phyloP scores from a whole-genome alignment of 164 flowering plant genomes.

The Chloranthus sessilifolius region DNA sequence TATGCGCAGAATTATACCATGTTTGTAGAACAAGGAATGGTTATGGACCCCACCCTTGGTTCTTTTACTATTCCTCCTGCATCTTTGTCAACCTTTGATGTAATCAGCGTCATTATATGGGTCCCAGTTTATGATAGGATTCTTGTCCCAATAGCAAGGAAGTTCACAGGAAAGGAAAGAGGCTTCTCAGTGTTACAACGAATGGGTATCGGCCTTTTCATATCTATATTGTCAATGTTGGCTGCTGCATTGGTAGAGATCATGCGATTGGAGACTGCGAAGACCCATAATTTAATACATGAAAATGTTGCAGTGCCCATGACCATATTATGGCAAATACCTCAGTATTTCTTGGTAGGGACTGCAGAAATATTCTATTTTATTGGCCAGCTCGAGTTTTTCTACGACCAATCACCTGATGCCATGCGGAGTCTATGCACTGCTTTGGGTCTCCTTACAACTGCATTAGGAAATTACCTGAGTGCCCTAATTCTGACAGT shows the following conservation, averaged over 20 bases:
- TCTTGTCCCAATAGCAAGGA: constrained; percentile 68
- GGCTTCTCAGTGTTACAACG: constrained; percentile 84
- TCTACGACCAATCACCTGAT: constrained; percentile 78
- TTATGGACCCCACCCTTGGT: constrained; percentile 69
- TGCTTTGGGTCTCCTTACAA: constrained; percentile 53
- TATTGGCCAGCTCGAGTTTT: constrained; percentile 73
- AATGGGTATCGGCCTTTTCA: constrained; percentile 81
- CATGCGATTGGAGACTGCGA: constrained; percentile 46
- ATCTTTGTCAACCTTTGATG: constrained; percentile 76
- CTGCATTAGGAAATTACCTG: constrained; percentile 56
- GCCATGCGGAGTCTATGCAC: constrained; percentile 74
- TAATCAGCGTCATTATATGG: constrained; percentile 74
- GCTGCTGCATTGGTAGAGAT: constrained; percentile 83
- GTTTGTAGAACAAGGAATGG: constrained; percentile 83
- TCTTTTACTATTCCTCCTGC: constrained; percentile 87
- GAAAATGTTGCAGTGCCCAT: constrained; percentile 44
- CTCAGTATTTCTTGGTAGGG: constrained; percentile 70
- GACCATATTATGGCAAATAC: constrained; percentile 70
- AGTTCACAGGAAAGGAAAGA: constrained; percentile 63
- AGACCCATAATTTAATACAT: constrained; percentile 39
- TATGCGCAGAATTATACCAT: constrained; percentile 86
- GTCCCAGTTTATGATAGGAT: constrained; percentile 74
- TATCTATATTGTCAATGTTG: constrained; percentile 64
- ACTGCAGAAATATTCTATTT: constrained; percentile 60
- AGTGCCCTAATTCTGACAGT: constrained; percentile 58